phyloP scores from a whole-genome alignment of 208 protist species.

The Trichomonas vaginalis region DNA sequence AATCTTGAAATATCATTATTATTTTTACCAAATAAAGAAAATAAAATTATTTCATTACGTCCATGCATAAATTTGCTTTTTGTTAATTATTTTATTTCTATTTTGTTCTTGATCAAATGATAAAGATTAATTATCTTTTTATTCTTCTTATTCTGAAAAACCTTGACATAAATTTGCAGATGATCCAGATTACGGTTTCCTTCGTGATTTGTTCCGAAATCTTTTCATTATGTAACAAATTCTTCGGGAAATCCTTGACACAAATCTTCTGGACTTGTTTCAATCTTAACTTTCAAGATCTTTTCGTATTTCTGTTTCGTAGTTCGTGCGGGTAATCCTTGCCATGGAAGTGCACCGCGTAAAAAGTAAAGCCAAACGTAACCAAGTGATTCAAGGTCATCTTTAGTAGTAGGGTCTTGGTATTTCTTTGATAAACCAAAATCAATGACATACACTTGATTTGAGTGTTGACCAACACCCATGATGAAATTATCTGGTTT shows the following conservation, averaged over 20 bases:
- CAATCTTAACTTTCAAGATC: conserved; percentile 20
- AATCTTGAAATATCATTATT: too few relatives aligned
- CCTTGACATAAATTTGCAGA: conserved; percentile 16
- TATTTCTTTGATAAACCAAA: conserved; percentile 9
- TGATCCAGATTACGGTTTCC: conserved; percentile 17
- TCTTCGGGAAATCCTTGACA: conserved; percentile 23
- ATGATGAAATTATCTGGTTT: conserved; percentile 96
- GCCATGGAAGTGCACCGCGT: conserved; percentile 24
- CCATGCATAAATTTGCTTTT: too few relatives aligned
- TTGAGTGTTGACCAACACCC: conserved; percentile 58
- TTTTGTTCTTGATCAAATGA: too few relatives aligned
- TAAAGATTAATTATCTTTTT: too few relatives aligned
- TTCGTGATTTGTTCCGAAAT: not conserved
- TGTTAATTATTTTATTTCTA: too few relatives aligned
- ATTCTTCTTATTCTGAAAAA: not conserved
- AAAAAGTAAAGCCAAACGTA: conserved; percentile 28
- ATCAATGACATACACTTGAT: conserved; percentile 26
- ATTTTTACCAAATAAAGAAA: too few relatives aligned
- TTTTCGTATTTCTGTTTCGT: not conserved
- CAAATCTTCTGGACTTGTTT: not conserved
- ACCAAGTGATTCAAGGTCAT: conserved; percentile 27
- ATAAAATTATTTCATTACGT: too few relatives aligned
- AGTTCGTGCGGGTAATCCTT: conserved; percentile 20
- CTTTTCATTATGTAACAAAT: conserved; percentile 6
- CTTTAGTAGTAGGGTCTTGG: not conserved